Percentiles rank a stretch among this genome's conserved stretches.
phyloP scores from a whole-genome alignment of 192 early-diverging fungal genomes.

The Endogone sp. region DNA sequence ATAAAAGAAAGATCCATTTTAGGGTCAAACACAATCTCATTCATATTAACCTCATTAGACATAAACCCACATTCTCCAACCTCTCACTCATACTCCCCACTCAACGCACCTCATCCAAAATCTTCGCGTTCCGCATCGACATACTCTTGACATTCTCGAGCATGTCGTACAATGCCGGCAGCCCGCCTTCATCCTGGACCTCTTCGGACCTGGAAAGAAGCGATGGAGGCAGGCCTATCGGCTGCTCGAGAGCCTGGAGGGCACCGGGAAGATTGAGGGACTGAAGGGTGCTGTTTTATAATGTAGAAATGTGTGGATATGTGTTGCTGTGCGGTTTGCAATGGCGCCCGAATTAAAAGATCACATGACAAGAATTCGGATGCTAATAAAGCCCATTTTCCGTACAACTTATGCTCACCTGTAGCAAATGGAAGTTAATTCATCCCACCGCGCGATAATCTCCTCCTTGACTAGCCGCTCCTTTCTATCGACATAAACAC shows the following conservation, averaged over 20 bases:
- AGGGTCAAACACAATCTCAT: slow-evolving; percentile 6
- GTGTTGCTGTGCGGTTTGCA: not conserved
- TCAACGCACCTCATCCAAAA: slow-evolving; percentile 49
- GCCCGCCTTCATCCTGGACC: slow-evolving; percentile 68
- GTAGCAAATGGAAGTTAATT: slow-evolving; percentile 36
- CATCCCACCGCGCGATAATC: slow-evolving; percentile 59
- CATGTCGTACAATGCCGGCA: slow-evolving; percentile 54
- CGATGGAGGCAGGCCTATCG: slow-evolving; percentile 67
- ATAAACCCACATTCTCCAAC: too few species aligned
- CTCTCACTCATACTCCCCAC: too few species aligned
- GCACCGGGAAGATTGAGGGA: slow-evolving; percentile 19
- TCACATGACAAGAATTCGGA: too few species aligned
- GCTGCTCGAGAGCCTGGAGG: slow-evolving; percentile 58
- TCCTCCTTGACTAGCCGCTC: slow-evolving; percentile 70
- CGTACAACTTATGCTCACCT: not conserved
- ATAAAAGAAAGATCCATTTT: slow-evolving; percentile 26
- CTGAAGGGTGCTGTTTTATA: slow-evolving; percentile 30
- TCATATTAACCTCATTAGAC: too few species aligned
- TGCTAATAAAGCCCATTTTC: too few species aligned
- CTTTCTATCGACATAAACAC: slow-evolving; percentile 80
- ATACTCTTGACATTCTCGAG: slow-evolving; percentile 59
- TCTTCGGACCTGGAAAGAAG: slow-evolving; percentile 72
- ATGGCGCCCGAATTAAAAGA: too few species aligned
- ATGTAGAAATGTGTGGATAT: too few species aligned
- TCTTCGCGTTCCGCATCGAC: slow-evolving; percentile 41